Evolutionary conservation across 495 filamentous ascomycete species (phyloP).

Genomic region (Podospora conica): DNA sequence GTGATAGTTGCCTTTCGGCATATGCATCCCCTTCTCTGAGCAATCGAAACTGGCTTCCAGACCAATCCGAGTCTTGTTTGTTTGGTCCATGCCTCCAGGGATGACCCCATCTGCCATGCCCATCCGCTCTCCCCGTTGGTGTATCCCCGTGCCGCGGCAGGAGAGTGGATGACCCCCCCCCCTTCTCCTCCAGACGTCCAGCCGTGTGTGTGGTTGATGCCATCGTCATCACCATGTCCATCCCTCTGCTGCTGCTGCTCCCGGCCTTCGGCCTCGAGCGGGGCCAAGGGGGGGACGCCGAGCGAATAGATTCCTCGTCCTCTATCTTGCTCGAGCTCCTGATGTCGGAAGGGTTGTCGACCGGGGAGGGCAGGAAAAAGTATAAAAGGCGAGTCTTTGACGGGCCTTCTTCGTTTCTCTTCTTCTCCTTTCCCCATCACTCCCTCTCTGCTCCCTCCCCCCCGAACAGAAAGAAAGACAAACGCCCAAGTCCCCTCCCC

Average conservation of each 20-base stretch:
- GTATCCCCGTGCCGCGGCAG: constrained; percentile 51
- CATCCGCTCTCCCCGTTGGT: constrained; percentile 33
- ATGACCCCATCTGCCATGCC: constrained; percentile 31
- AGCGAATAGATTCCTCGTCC: constrained; percentile 42
- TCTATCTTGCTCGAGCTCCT: constrained; percentile 43
- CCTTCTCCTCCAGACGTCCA: constrained; percentile 22
- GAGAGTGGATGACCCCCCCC: constrained; percentile 36
- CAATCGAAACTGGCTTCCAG: constrained; percentile 37
- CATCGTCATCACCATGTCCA: constrained; percentile 29
- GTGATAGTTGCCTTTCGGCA: constrained; percentile 31
- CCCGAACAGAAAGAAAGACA: constrained; percentile 22
- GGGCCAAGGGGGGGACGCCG: constrained; percentile 37
- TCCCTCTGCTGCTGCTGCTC: constrained; percentile 26
- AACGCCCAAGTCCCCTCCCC: constrained; percentile 15
- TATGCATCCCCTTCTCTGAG: constrained; percentile 41
- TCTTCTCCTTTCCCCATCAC: constrained; percentile 52
- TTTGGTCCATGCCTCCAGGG: constrained; percentile 28
- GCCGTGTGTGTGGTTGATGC: constrained; percentile 16
- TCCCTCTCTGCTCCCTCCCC: constrained; percentile 32
- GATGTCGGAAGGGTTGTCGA: constrained; percentile 26
- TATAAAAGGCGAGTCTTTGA: constrained; percentile 59
- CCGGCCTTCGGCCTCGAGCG: constrained; percentile 29
- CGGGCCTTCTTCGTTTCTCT: constrained; percentile 29
- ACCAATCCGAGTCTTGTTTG: constrained; percentile 34
- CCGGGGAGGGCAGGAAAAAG: constrained; percentile 33